Percentiles rank a stretch among this genome's conserved stretches.
Evolutionary conservation across 129 eudicot genomes (phyloP).

Genomic region (Calendula officinalis): DNA sequence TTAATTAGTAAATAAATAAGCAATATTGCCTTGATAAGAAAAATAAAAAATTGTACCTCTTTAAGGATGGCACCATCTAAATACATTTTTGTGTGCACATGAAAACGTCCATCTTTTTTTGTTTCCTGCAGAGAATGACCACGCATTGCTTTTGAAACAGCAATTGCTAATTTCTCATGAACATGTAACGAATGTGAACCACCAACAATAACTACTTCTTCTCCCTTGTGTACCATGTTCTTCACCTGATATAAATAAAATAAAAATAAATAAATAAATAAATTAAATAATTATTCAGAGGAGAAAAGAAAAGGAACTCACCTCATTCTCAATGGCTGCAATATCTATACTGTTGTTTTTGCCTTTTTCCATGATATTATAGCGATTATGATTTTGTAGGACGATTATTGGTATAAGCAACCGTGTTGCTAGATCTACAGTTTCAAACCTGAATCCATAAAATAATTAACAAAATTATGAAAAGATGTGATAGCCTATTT

Average conservation of each 20-base stretch:
- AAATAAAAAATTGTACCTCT: slow-evolving; percentile 59
- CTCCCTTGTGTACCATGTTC: slow-evolving; percentile 84
- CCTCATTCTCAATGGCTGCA: slow-evolving; percentile 87
- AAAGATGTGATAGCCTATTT: background rate
- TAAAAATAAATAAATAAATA: background rate
- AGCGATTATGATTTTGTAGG: slow-evolving; percentile 93
- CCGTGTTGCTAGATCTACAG: slow-evolving; percentile 88
- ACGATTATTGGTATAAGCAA: slow-evolving; percentile 88
- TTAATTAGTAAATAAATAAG: background rate
- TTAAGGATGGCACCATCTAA: slow-evolving; percentile 95
- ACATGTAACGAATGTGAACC: slow-evolving; percentile 84
- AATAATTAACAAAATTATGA: background rate
- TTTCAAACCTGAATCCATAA: slow-evolving; percentile 68
- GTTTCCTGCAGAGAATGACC: slow-evolving; percentile 97
- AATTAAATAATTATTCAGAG: background rate
- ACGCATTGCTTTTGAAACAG: slow-evolving; percentile 94
- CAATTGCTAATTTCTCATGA: slow-evolving; percentile 94
- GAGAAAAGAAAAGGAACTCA: slow-evolving; percentile 22
- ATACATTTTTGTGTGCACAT: slow-evolving; percentile 93
- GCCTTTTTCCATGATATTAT: slow-evolving; percentile 78
- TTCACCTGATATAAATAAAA: slow-evolving; percentile 52
- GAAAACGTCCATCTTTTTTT: slow-evolving; percentile 95
- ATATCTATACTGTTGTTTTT: slow-evolving; percentile 78
- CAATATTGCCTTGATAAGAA: too few species aligned
- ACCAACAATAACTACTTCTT: slow-evolving; percentile 92